phyloP scores from a whole-genome alignment of 768 basidiomycete species.

The Amanita rubescens region DNA sequence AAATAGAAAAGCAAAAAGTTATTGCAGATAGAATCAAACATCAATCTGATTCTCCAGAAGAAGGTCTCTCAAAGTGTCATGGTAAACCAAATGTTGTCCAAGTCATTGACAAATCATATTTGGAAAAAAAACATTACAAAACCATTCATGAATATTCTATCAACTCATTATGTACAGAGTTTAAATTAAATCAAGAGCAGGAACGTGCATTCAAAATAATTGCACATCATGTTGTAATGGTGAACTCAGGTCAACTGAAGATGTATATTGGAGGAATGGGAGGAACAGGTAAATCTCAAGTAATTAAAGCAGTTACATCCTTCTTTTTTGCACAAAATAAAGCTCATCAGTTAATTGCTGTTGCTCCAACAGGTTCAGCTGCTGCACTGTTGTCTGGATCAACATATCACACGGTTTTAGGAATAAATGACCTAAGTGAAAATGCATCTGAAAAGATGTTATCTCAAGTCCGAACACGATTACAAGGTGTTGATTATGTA shows the following conservation, averaged over 20 bases:
- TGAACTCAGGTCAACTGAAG: constrained; percentile 10
- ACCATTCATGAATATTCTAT: background rate
- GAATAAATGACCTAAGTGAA: constrained; percentile 8
- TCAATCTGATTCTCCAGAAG: no score
- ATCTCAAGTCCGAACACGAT: no score
- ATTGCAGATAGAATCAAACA: no score
- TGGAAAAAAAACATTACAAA: background rate
- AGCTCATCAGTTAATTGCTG: constrained; percentile 10
- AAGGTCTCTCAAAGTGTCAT: background rate
- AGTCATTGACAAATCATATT: no score
- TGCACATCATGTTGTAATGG: no score
- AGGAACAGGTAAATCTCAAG: constrained; percentile 18
- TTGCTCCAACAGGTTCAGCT: constrained; percentile 21
- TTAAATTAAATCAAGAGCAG: constrained; percentile 16
- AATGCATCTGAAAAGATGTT: no score
- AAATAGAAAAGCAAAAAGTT: no score
- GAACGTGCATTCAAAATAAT: no score
- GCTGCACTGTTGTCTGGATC: no score
- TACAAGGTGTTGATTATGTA: constrained; percentile 21
- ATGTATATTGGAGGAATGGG: constrained; percentile 24
- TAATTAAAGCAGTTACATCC: constrained; percentile 12
- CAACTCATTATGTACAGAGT: constrained; percentile 7
- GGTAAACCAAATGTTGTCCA: no score
- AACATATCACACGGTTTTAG: no score
- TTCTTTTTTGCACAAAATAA: constrained; percentile 16